Evolutionary conservation across 495 filamentous ascomycete genomes (phyloP), one percentile per base, ranked within the genome.

Genomic region (Endocarpon pusillum): DNA sequence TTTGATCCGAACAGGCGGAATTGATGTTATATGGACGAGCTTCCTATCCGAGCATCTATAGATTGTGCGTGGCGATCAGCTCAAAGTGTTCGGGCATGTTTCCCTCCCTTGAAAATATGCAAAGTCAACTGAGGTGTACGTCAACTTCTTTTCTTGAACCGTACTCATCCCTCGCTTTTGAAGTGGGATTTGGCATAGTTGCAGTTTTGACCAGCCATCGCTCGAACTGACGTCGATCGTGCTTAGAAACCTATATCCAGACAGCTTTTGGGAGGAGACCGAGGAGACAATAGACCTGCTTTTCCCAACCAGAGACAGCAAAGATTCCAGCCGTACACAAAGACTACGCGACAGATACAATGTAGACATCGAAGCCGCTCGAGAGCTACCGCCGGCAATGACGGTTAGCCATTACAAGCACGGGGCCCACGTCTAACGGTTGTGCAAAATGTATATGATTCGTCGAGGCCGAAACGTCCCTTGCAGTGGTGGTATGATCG

Each of bases 401-500:
- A n/a, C n/a, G n/a, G n/a, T n/a, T n/a, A n/a, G n/a, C n/a, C n/a
- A n/a, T n/a, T n/a, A n/a, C n/a, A n/a, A n/a, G n/a, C n/a, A n/a
- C n/a, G n/a, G n/a, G n/a, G 19, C 5, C 28, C 14, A 31, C 5
- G 12, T 5, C 28, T 31, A 5, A 7, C 12, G 19, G 14, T 31
- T n/a, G 19, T 31, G 5, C 28, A 31, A 14, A n/a, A 6, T 4
- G 12, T n/a, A 5, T 31, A 31, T 14, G 28, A 31, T 14, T 15
- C 14, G 7, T n/a, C 28, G 28, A 31, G 19, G 12, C 28, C 28
- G 12, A 5, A n/a, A 5, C 28, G 12, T 17, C 28, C 28, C 5
- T 15, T 15, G 28, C 28, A 31, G 28, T 31, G 28, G 28, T 31
- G 28, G 28, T 31, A 31, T 14, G 28, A 31, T 14, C 28, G 28